These are phyloP conservation scores for Pezicula carpinea DNA, from an alignment of 2,329 filamentous ascomycete species.

Conservation along the genomic window DNA sequence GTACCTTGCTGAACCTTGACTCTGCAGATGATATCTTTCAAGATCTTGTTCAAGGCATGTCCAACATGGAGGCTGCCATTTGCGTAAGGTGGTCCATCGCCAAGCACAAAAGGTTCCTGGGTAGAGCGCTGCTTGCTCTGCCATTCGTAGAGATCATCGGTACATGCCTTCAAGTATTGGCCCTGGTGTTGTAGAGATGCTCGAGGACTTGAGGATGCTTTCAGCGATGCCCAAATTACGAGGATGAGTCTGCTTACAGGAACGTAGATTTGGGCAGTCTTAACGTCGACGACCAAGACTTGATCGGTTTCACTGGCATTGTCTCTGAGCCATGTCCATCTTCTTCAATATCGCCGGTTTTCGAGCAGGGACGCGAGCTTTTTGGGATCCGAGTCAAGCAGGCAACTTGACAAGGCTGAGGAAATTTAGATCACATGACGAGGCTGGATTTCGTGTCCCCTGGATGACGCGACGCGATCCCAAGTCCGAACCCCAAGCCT, in stretches of 20 bases:
- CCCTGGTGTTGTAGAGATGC: slow-evolving; percentile 39
- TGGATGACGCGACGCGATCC: too few relatives aligned
- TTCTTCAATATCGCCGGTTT: not conserved
- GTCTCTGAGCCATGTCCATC: slow-evolving; percentile 16
- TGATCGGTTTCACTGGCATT: slow-evolving; percentile 31
- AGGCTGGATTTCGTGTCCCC: too few relatives aligned
- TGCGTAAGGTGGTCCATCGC: slow-evolving; percentile 95
- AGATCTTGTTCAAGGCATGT: slow-evolving; percentile 92
- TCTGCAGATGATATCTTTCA: slow-evolving; percentile 90
- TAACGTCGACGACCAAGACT: slow-evolving; percentile 70
- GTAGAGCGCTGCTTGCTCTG: slow-evolving; percentile 44
- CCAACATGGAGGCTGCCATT: slow-evolving; percentile 90
- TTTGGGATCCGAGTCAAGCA: not conserved
- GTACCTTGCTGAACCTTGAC: slow-evolving; percentile 71
- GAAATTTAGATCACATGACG: too few relatives aligned
- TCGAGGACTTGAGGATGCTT: slow-evolving; percentile 21
- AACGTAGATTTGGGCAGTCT: slow-evolving; percentile 72
- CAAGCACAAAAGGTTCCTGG: slow-evolving; percentile 65
- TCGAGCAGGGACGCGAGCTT: not conserved
- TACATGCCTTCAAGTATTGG: slow-evolving; percentile 67
- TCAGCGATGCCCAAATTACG: slow-evolving; percentile 9
- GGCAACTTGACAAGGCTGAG: too few relatives aligned
- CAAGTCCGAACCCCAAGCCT: too few relatives aligned
- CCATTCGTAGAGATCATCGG: slow-evolving; percentile 87
- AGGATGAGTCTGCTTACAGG: slow-evolving; percentile 45